phyloP scores from a whole-genome alignment of 208 protist species.

The Borovskyia barvae region DNA sequence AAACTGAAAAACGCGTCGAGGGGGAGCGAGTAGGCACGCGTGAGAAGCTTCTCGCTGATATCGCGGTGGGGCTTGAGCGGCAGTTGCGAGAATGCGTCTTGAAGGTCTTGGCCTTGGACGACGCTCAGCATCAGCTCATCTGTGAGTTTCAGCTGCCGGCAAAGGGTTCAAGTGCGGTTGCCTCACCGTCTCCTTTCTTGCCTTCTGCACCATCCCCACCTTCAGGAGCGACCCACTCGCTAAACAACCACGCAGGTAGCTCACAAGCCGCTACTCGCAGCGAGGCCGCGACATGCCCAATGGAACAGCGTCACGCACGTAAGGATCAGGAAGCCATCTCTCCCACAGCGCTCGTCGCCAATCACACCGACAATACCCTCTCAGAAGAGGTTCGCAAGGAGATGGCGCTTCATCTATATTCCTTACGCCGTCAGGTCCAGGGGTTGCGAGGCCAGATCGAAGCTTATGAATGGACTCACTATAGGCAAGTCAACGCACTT shows the following conservation, averaged over 20 bases:
- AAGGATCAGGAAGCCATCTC: too few relatives aligned
- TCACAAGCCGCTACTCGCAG: too few relatives aligned
- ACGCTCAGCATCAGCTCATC: slow-evolving; percentile 51
- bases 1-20: slow-evolving; percentile 2
- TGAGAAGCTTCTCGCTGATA: slow-evolving; percentile 15
- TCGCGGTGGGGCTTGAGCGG: slow-evolving; percentile 37
- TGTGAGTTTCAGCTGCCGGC: slow-evolving; percentile 25
- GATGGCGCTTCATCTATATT: slow-evolving; percentile 59
- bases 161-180: not conserved
- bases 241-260: too few relatives aligned
- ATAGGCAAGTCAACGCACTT: slow-evolving; percentile 9
- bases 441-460: slow-evolving; percentile 31
- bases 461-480: slow-evolving; percentile 21
- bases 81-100: slow-evolving; percentile 46
- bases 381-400: slow-evolving; percentile 42
- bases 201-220: too few relatives aligned
- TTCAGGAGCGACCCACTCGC: too few relatives aligned
- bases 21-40: slow-evolving; percentile 9
- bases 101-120: slow-evolving; percentile 54
- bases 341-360: not conserved
- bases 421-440: slow-evolving; percentile 43
- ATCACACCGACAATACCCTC: slow-evolving; percentile 4
- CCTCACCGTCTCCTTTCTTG: not conserved
- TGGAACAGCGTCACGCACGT: too few relatives aligned
- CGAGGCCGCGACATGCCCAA: too few relatives aligned